Conservation (phyloP, 192 early-diverging fungal species). For the Coemansia brasiliensis region DNA sequence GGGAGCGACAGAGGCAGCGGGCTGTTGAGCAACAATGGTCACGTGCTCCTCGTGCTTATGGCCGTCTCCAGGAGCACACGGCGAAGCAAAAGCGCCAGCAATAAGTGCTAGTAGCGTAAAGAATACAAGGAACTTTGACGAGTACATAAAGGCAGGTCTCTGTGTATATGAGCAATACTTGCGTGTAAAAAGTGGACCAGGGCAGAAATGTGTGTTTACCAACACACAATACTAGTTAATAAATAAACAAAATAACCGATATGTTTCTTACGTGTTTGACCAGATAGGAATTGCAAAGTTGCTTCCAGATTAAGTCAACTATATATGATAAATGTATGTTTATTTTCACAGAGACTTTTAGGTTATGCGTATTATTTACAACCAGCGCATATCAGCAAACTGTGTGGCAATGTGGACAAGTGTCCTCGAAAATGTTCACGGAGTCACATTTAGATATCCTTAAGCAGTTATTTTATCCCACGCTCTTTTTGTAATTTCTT, state of each 20-base stretch:
- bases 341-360: no score
- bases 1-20: constrained; percentile 2
- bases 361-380: neutral
- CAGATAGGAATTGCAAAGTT: neutral
- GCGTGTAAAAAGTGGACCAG: neutral
- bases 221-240: neutral
- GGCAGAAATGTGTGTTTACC: neutral
- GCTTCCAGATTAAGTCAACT: neutral
- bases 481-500: neutral
- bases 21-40: neutral
- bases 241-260: neutral
- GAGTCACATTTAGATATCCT: neutral
- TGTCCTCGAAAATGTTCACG: constrained; percentile 10
- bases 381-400: neutral
- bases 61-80: constrained; percentile 5
- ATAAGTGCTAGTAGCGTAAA: constrained; percentile 8
- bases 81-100: constrained; percentile 3
- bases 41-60: neutral
- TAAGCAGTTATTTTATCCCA: constrained; percentile 8
- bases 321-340: neutral
- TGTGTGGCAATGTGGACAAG: constrained; percentile 4
- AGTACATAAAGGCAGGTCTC: neutral
- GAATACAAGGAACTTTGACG: constrained; percentile 9
- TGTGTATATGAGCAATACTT: neutral
- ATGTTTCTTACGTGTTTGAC: neutral